A percentile compares a stretch with the other conserved stretches of the same genome.
These are phyloP conservation scores for Kwoniella newhampshirensis DNA, from an alignment of 768 basidiomycete genomes.

Conservation along the genomic window DNA sequence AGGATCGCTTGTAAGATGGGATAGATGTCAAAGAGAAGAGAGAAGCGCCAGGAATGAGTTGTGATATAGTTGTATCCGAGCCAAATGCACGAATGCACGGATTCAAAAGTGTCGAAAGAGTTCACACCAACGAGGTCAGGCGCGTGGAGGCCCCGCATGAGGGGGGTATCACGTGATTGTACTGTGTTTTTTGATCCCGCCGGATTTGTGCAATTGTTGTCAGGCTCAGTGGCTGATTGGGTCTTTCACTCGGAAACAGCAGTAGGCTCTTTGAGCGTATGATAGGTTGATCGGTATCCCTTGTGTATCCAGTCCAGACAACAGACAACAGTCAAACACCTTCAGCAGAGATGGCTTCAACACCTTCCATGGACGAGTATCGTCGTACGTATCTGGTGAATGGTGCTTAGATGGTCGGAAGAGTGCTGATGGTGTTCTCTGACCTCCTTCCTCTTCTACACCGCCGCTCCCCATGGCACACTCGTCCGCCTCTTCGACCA, in stretches of 20 bases:
- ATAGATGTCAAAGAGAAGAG: not conserved
- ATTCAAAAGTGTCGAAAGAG: too few relatives aligned
- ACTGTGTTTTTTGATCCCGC: conserved; percentile 8
- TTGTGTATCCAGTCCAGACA: too few relatives aligned
- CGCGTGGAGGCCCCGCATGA: conserved; percentile 7
- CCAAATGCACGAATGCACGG: too few relatives aligned
- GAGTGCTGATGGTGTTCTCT: too few relatives aligned
- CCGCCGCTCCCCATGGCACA: too few relatives aligned
- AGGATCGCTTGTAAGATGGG: not conserved
- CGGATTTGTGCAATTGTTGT: not conserved
- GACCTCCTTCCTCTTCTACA: too few relatives aligned
- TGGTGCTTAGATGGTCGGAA: too few relatives aligned
- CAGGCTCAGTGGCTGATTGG: conserved; percentile 17
- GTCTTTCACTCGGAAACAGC: not conserved
- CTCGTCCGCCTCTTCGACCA: too few relatives aligned
- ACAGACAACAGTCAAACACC: too few relatives aligned
- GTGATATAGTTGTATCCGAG: not conserved
- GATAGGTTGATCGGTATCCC: too few relatives aligned
- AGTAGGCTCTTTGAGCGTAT: too few relatives aligned
- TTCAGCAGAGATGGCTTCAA: conserved; percentile 23
- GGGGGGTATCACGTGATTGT: conserved; percentile 2
- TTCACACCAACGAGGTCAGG: too few relatives aligned
- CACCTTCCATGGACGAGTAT: conserved; percentile 38
- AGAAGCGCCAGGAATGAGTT: not conserved
- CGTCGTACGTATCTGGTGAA: conserved; percentile 26